Evolutionary conservation across 306 rosid species (phyloP).

Genomic region (Sindora glabra): DNA sequence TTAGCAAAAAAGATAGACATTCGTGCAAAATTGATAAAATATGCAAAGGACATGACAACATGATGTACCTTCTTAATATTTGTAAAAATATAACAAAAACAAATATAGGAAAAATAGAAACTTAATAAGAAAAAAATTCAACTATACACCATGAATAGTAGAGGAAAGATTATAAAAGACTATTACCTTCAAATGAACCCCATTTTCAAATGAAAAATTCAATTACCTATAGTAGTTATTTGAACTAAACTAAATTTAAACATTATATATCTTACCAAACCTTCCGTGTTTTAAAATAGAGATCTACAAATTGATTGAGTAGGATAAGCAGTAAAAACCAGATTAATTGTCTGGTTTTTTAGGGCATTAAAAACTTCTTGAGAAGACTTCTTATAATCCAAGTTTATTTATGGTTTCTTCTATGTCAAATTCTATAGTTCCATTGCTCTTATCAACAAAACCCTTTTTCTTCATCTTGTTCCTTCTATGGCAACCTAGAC

Average conservation of each 20-base stretch:
- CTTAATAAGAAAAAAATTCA: too few relatives aligned
- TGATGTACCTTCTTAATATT: too few relatives aligned
- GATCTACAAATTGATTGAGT: slow-evolving; percentile 95
- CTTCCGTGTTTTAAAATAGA: slow-evolving; percentile 97
- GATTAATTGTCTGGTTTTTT: slow-evolving; percentile 90
- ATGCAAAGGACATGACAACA: too few relatives aligned
- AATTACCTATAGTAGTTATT: neutral
- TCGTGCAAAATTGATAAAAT: too few relatives aligned
- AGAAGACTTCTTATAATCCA: slow-evolving; percentile 70
- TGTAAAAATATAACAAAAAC: too few relatives aligned
- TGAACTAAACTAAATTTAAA: neutral
- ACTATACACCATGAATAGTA: too few relatives aligned
- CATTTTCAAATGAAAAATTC: too few relatives aligned
- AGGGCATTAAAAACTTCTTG: slow-evolving; percentile 93
- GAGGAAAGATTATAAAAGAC: too few relatives aligned
- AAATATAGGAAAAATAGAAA: too few relatives aligned
- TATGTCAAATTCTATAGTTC: slow-evolving; percentile 89
- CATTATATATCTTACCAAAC: slow-evolving; percentile 28
- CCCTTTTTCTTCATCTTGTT: slow-evolving; percentile 90
- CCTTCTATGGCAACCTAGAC: slow-evolving; percentile 87
- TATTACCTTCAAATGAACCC: too few relatives aligned
- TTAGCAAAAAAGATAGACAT: too few relatives aligned
- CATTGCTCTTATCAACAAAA: slow-evolving; percentile 74
- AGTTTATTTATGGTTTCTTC: slow-evolving; percentile 96
- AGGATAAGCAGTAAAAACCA: slow-evolving; percentile 97